Base-by-base conservation (phyloP, 169 alveolate genomes). In the Cryptosporidium canis region DNA sequence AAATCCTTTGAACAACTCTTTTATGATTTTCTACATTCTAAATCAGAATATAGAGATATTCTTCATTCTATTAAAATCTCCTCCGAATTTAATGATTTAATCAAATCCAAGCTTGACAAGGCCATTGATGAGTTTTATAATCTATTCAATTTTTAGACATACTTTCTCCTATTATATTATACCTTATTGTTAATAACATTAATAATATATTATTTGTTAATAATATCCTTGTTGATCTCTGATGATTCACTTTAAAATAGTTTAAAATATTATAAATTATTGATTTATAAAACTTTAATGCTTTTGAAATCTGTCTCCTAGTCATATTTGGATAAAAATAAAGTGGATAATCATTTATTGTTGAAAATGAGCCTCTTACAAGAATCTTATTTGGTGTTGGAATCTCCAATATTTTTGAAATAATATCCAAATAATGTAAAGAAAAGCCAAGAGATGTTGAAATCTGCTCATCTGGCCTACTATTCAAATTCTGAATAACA, bases 241-340 rank as follows among this genome's bases (percentile, higher is more conserved):
- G n/a, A 43, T 47, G 64, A 33, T 67, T 67, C 39, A 67, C 44
- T 12, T 67, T 67, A 44, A 67, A 67, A 51, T 67, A 67, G 44
- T 47, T 67, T 18, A 67, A 43, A 21, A 67, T 27, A 18, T 67
- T 33, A 11, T 67, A 67, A 44, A 67, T 67, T 0, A 67, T 41
- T 67, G 83, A 67, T n/a, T 67, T 67, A 3, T 61, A 61, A 4
- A 66, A 41, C 8, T 43, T 66, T 43, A 66, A 66, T 24, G 82
- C 82, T 43, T 37, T 37, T 18, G 21, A 35, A 7, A 66, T 24
- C 14, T 66, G 63, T 44, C 21, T 66, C 45, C 39, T 66, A 21
- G n/a, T 43, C 35, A 66, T 43, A 66, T 43, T 44, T 14, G 82
- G 82, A 66, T 66, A 44, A 37, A 6, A 66, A 33, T 66, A 66